Conservation (phyloP, 345 rosid genomes). For the Salix caprea region DNA sequence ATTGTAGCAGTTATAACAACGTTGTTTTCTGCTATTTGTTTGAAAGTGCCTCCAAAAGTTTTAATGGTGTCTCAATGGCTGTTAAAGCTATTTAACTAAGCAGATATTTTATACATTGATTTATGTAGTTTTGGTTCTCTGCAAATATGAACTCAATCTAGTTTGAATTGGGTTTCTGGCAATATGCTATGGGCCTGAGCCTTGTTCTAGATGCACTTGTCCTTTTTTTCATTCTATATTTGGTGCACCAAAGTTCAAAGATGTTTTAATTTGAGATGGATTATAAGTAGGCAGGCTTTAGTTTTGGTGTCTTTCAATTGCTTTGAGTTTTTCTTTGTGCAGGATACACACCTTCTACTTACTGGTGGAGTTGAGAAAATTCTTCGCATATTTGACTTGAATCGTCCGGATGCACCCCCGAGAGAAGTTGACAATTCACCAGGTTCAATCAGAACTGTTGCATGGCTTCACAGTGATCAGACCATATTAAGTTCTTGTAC, state of each 20-base stretch:
- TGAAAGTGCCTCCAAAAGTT: not conserved
- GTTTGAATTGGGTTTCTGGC: not conserved
- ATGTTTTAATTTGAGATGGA: not conserved
- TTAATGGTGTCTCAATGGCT: not conserved
- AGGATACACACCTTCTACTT: slow-evolving; percentile 82
- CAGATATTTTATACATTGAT: not conserved
- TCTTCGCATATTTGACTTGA: slow-evolving; percentile 83
- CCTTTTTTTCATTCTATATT: not conserved
- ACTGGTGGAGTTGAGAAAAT: slow-evolving; percentile 96
- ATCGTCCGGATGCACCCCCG: slow-evolving; percentile 78
- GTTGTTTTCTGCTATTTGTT: not conserved
- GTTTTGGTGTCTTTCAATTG: not conserved
- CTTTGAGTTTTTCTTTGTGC: slow-evolving; percentile 5
- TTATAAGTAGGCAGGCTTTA: not conserved
- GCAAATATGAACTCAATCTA: not conserved
- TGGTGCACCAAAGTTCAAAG: not conserved
- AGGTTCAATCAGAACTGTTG: slow-evolving; percentile 79
- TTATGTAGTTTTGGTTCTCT: not conserved
- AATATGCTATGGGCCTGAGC: not conserved
- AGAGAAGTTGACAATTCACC: slow-evolving; percentile 85
- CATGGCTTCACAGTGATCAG: slow-evolving; percentile 97
- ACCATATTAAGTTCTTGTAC: slow-evolving; percentile 88
- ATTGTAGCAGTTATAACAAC: not conserved
- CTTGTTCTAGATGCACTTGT: not conserved
- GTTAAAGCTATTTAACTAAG: not conserved